phyloP scores from a whole-genome alignment of 2,329 filamentous ascomycete genomes.

The Phialophora macrospora region DNA sequence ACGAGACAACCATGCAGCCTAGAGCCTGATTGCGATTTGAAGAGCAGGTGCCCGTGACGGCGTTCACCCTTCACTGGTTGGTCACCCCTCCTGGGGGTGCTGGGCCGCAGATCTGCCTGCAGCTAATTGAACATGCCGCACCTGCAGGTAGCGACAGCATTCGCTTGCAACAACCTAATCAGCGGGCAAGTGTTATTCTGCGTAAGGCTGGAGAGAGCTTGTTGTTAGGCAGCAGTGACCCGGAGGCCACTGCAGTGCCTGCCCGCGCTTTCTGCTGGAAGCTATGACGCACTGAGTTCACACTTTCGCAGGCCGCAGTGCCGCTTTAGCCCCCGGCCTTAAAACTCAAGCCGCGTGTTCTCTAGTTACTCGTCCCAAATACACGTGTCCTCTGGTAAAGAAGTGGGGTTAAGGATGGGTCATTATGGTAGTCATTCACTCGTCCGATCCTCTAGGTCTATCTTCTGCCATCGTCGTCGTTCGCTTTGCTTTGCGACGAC shows the following conservation, averaged over 20 bases:
- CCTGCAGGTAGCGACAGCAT: not conserved
- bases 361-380: not conserved
- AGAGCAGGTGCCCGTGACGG: not conserved
- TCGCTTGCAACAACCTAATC: slow-evolving; percentile 1
- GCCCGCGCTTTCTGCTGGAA: not conserved
- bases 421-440: not conserved
- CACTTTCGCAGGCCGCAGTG: not conserved
- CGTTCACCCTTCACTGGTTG: slow-evolving; percentile 4
- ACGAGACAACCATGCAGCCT: slow-evolving; percentile 16
- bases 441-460: not conserved
- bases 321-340: not conserved
- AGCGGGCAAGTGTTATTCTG: not conserved
- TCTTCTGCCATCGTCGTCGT: not conserved
- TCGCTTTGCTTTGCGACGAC: not conserved
- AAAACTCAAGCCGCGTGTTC: not conserved
- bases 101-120: slow-evolving; percentile 18
- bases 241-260: not conserved
- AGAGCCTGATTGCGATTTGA: slow-evolving; percentile 6
- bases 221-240: slow-evolving; percentile 1
- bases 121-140: slow-evolving; percentile 5
- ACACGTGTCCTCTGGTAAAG: not conserved
- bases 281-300: not conserved
- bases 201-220: not conserved
- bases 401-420: not conserved
- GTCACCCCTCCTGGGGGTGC: not conserved